Base-by-base conservation (phyloP, 2,329 filamentous ascomycete species). In the Colletotrichum echinochloae region DNA sequence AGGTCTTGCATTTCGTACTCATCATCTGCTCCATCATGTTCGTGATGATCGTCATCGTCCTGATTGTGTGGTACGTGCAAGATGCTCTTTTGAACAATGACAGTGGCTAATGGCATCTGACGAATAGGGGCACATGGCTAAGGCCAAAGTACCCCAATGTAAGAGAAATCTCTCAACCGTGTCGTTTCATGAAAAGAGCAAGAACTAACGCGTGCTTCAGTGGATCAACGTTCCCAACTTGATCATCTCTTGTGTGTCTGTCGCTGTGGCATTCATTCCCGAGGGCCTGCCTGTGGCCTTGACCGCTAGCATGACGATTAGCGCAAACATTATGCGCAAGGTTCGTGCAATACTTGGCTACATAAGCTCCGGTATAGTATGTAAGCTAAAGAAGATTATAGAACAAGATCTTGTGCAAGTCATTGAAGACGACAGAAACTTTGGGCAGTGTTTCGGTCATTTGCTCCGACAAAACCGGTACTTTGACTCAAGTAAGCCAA, bases 361-460 rank as follows among this genome's bases (percentile, higher is more conserved):
- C n/a, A n/a, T n/a, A n/a, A n/a, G n/a, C n/a, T n/a, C n/a, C n/a
- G n/a, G n/a, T n/a, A n/a, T n/a, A n/a, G n/a, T n/a, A n/a, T n/a
- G n/a, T n/a, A n/a, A n/a, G n/a, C n/a, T n/a, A n/a, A n/a, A n/a
- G n/a, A n/a, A n/a, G n/a, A n/a, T n/a, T n/a, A n/a, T n/a, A n/a
- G 80, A 91, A 94, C 78, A 91, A 92, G 76, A 90, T 94, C 52
- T 85, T 94, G 11, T 94, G 92, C 88, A 94, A 94, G 81, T 93
- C 90, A 0, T 84, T 95, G 56, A 93, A 93, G 80, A 94, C 92
- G 0, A 91, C 94, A 0, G 92, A 94, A 79, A 94, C 92, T 0
- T 85, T 94, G 0, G 92, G 92, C 0, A 86, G 90, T 0, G 91
- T 94, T 1, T 92, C 90, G 0, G 88, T 93, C 9, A 90, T 94